Percentiles rank a stretch among this genome's conserved stretches.
phyloP scores from a whole-genome alignment of 1,139 yeast species.

The Yamadazyma sp. region DNA sequence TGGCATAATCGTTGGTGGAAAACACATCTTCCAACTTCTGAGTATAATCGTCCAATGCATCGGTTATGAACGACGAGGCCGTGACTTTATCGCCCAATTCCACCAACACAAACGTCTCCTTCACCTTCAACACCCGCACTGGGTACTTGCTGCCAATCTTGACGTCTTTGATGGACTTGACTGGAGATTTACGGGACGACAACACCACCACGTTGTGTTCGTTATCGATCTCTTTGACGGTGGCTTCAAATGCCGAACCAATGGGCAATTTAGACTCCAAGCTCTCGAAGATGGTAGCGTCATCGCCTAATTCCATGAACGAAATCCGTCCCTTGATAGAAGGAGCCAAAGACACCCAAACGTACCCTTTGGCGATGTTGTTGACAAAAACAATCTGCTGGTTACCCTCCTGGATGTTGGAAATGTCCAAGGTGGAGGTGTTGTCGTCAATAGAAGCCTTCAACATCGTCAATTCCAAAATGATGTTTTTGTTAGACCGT shows the following conservation, averaged over 20 bases:
- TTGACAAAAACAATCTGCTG: conserved; percentile 53
- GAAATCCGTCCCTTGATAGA: conserved; percentile 66
- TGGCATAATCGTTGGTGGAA: conserved; percentile 54
- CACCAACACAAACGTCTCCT: conserved; percentile 62
- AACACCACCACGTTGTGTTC: conserved; percentile 54
- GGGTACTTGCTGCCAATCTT: conserved; percentile 61
- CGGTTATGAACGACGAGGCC: conserved; percentile 73
- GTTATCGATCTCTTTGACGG: conserved; percentile 53
- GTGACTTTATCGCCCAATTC: conserved; percentile 61
- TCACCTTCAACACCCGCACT: conserved; percentile 63
- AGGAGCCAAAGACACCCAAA: conserved; percentile 75
- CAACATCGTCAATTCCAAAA: conserved; percentile 66
- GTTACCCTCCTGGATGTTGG: conserved; percentile 43
- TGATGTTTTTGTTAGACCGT: conserved; percentile 49
- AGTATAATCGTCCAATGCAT: conserved; percentile 73
- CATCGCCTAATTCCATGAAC: conserved; percentile 62
- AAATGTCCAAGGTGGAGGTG: conserved; percentile 29
- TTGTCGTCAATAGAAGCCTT: conserved; percentile 25
- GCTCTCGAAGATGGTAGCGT: conserved; percentile 49
- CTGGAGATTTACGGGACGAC: conserved; percentile 46
- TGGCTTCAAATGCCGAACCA: conserved; percentile 68
- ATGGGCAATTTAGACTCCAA: conserved; percentile 60
- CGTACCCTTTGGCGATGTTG: conserved; percentile 50
- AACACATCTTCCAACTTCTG: conserved; percentile 53
- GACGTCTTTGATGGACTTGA: conserved; percentile 50